A percentile compares a stretch with the other conserved stretches of the same genome.
These are phyloP conservation scores for Lupinus albus DNA, from an alignment of 306 rosid species.

Conservation along the genomic window DNA sequence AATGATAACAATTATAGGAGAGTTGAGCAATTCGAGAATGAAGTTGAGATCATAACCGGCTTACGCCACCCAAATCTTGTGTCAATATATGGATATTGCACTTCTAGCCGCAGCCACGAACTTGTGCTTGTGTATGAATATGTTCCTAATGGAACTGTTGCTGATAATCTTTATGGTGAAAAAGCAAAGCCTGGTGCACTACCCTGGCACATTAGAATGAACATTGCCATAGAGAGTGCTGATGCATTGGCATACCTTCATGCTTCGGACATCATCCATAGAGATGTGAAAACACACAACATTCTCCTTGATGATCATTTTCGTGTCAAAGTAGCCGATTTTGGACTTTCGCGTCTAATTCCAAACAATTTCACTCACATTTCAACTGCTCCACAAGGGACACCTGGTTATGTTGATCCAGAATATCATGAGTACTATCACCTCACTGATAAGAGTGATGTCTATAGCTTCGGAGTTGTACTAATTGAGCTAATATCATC, in stretches of 20 bases:
- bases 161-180: constrained; percentile 53
- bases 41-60: constrained; percentile 50
- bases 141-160: constrained; percentile 52
- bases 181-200: constrained; percentile 34
- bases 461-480: constrained; percentile 87
- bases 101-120: constrained; percentile 43
- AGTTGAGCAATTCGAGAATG: constrained; percentile 51
- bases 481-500: constrained; percentile 77
- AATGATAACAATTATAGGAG: constrained; percentile 35
- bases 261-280: constrained; percentile 50
- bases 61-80: constrained; percentile 56
- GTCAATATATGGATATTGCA: constrained; percentile 49
- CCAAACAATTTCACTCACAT: constrained; percentile 47
- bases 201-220: constrained; percentile 46
- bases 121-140: constrained; percentile 51
- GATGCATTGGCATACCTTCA: constrained; percentile 53
- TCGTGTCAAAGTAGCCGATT: constrained; percentile 53
- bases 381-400: constrained; percentile 59
- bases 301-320: constrained; percentile 51
- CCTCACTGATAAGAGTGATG: constrained; percentile 80
- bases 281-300: constrained; percentile 51
- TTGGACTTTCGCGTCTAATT: constrained; percentile 49
- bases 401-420: constrained; percentile 54
- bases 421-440: constrained; percentile 59
- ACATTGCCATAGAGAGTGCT: constrained; percentile 51